phyloP scores from a whole-genome alignment of 1,139 yeast genomes.

The Suhomyces bribrorum region DNA sequence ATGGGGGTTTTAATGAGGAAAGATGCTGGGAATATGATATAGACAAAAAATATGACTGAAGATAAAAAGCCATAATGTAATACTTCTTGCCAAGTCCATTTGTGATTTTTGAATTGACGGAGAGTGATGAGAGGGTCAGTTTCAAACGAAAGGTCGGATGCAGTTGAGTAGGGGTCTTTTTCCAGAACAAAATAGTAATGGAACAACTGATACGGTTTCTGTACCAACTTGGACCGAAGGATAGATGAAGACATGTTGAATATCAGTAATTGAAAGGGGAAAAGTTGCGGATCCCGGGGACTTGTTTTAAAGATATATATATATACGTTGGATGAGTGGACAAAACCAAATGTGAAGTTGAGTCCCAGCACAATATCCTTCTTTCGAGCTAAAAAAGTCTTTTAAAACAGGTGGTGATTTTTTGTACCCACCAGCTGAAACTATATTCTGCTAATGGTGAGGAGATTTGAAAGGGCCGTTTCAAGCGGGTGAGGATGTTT shows the following conservation, averaged over 20 bases:
- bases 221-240: conserved; percentile 37
- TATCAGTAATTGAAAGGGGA: no score
- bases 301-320: neutral
- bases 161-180: conserved; percentile 53
- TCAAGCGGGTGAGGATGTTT: no score
- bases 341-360: no score
- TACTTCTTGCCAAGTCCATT: conserved; percentile 48
- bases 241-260: conserved; percentile 16
- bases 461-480: no score
- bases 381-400: no score
- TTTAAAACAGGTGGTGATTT: no score
- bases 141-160: conserved; percentile 61
- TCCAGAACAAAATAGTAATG: conserved; percentile 59
- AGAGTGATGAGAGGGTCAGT: conserved; percentile 55
- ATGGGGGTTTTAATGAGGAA: conserved; percentile 48
- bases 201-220: conserved; percentile 47
- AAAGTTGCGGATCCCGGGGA: no score
- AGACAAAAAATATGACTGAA: conserved; percentile 53
- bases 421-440: no score
- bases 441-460: no score
- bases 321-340: neutral
- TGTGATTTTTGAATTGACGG: conserved; percentile 48
- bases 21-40: conserved; percentile 54
- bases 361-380: no score
- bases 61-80: conserved; percentile 54